Conservation (phyloP, 441 rosid genomes). For the Corymbia calophylla region DNA sequence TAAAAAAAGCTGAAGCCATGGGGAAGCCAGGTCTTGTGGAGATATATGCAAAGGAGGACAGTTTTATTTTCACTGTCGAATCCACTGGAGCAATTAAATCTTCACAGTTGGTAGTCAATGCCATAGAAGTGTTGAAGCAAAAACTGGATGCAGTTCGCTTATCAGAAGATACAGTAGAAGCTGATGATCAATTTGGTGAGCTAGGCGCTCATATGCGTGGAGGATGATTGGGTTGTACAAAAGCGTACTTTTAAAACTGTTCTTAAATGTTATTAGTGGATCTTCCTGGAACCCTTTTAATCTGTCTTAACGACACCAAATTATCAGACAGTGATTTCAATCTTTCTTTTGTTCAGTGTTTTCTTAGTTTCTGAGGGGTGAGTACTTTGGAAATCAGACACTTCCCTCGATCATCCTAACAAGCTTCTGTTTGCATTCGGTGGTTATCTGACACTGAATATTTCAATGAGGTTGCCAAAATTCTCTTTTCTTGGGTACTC, state of each 20-base stretch:
- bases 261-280: background rate
- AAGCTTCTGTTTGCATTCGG: background rate
- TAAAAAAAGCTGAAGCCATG: slow-evolving; percentile 85
- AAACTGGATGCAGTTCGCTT: slow-evolving; percentile 91
- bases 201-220: slow-evolving; percentile 97
- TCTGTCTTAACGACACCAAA: background rate
- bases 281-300: background rate
- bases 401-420: background rate
- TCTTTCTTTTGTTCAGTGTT: background rate
- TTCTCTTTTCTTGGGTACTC: background rate
- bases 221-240: slow-evolving; percentile 31
- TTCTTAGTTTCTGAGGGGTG: background rate
- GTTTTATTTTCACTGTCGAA: slow-evolving; percentile 80
- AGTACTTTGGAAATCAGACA: background rate
- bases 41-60: slow-evolving; percentile 80
- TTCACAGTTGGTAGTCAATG: slow-evolving; percentile 79
- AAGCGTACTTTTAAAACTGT: background rate
- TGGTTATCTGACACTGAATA: background rate
- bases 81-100: slow-evolving; percentile 89
- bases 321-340: background rate
- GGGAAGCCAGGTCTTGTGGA: slow-evolving; percentile 86
- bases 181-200: slow-evolving; percentile 96
- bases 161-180: slow-evolving; percentile 88
- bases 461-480: background rate
- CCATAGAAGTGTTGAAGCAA: slow-evolving; percentile 75